These are phyloP conservation scores for Clavulina sp. DNA, from an alignment of 768 basidiomycete species.

Conservation along the genomic window DNA sequence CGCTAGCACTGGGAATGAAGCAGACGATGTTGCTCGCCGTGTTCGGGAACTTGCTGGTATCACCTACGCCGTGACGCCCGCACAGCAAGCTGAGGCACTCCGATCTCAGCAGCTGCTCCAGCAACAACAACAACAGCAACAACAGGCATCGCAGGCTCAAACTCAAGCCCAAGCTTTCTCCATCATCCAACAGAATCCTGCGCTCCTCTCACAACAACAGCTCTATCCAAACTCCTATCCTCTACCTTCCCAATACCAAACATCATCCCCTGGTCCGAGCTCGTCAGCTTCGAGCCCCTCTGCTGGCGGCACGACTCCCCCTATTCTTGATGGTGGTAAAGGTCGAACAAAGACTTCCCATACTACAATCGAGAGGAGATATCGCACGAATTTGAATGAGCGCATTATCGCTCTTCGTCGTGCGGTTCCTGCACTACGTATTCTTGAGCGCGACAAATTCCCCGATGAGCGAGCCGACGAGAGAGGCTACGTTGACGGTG, in stretches of 20 bases:
- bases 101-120: background rate
- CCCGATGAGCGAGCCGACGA: constrained; percentile 49
- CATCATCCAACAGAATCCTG: background rate
- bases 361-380: constrained; percentile 76
- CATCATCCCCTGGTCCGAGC: no score
- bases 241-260: background rate
- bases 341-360: constrained; percentile 67
- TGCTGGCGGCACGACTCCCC: background rate
- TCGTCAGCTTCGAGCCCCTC: background rate
- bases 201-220: background rate
- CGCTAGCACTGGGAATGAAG: background rate
- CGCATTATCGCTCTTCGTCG: constrained; percentile 65
- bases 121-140: background rate
- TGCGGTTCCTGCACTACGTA: constrained; percentile 68
- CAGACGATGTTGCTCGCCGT: background rate
- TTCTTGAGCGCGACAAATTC: constrained; percentile 39
- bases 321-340: background rate
- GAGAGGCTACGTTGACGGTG: constrained; percentile 79
- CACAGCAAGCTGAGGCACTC: background rate
- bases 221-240: background rate
- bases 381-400: constrained; percentile 76
- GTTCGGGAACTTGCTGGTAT: background rate
- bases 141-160: background rate
- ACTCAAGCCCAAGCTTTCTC: background rate
- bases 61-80: background rate